Conservation (phyloP, 768 basidiomycete species). For the Lactarius indigo region DNA sequence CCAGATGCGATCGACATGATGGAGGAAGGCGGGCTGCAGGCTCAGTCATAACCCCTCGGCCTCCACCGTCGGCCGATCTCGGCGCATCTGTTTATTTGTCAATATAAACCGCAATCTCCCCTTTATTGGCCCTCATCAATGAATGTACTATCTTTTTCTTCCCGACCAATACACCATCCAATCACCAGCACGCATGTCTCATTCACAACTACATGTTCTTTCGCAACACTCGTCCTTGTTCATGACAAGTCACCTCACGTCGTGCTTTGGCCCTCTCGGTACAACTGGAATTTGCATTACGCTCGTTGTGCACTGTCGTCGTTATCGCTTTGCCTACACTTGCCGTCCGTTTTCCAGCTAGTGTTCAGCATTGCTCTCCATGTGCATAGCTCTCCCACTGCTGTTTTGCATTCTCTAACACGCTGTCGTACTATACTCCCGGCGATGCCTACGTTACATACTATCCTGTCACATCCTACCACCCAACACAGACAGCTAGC, state of each 20-base stretch:
- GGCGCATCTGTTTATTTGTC: slow-evolving; percentile 22
- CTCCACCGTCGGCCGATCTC: slow-evolving; percentile 19
- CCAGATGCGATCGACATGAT: slow-evolving; percentile 25
- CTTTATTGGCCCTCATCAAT: slow-evolving; percentile 12
- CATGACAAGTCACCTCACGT: slow-evolving; percentile 8
- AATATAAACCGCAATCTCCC: slow-evolving; percentile 22
- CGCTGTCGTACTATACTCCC: slow-evolving; percentile 12
- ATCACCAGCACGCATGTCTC: slow-evolving; percentile 16
- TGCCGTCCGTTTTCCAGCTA: slow-evolving; percentile 14
- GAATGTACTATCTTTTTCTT: slow-evolving; percentile 17
- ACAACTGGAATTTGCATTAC: slow-evolving; percentile 10
- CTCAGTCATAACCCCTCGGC: slow-evolving; percentile 16
- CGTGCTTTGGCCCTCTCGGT: not conserved
- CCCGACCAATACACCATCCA: not conserved
- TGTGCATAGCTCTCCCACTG: slow-evolving; percentile 1
- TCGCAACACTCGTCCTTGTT: slow-evolving; percentile 16
- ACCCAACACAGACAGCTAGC: slow-evolving; percentile 14
- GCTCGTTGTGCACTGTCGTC: slow-evolving; percentile 8
- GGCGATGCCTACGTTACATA: slow-evolving; percentile 20
- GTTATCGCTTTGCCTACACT: slow-evolving; percentile 16
- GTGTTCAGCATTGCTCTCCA: slow-evolving; percentile 13
- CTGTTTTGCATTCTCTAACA: slow-evolving; percentile 8
- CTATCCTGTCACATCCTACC: slow-evolving; percentile 7
- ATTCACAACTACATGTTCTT: slow-evolving; percentile 17
- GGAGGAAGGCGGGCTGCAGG: slow-evolving; percentile 20